Base-by-base conservation (phyloP, 1,139 yeast species). In the Barnettozyma hawaiiensis region DNA sequence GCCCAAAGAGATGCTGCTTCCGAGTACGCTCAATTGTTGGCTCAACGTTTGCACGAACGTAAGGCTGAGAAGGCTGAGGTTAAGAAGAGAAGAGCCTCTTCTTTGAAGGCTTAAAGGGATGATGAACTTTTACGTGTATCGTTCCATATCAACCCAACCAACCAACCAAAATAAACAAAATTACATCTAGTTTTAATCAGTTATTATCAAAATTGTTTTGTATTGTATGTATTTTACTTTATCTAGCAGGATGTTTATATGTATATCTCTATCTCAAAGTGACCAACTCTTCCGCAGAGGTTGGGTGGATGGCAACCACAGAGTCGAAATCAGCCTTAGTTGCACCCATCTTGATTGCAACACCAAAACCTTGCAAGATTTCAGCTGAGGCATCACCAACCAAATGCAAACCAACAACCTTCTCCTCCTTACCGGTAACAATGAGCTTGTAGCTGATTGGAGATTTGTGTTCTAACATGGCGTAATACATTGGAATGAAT, bases 1-100 rank as follows among this genome's bases (percentile, higher is more conserved):
- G 89, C 86, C 68, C 96, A 89, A 78, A 89, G 95, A 87, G 97
- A 92, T 72, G 96, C 96, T 76, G 98, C 99, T 75, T 96, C 97
- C 70, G 98, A 92, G 76, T 92, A 92, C 84, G 95, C 97, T 69
- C 96, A 89, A 76, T 81, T 92, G 71, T 82, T 92, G 73, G 97
- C 98, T 69, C 78, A 89, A 81, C 94, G 97, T 77, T 85, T 90
- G 73, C 85, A 87, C 74, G 97, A 90, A 76, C 85, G 92, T 81
- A 90, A 90, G 81, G 94, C 95, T 72, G 95, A 86, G 76, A 86
- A 78, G 78, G 96, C 96, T 75, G 96, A 87, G 78, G 80, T 85
- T 75, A 86, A 83, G 79, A 89, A 89, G 95, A 87, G 96, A 86
- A 90, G 98, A 85, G 97, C 97, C 72, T 92, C 97, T 67, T 90